Conservation (phyloP, 352 stramenopile genomes). For the Globisporangium canariense region DNA sequence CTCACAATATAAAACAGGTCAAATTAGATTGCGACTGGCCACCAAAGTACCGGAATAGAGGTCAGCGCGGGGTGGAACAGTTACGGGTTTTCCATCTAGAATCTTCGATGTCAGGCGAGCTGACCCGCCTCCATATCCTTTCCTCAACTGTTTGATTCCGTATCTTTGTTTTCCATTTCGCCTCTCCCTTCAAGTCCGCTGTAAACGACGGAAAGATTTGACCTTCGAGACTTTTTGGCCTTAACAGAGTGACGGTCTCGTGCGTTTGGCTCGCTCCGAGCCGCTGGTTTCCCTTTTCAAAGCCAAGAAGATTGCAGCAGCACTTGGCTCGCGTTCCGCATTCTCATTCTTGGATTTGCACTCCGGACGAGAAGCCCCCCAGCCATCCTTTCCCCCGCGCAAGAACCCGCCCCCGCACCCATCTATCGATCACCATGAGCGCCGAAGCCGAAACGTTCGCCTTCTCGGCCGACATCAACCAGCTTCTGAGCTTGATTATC, state of each 20-base stretch:
- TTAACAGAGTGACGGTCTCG: constrained; percentile 16
- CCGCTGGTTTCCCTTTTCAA: constrained; percentile 4
- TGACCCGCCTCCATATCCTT: constrained; percentile 21
- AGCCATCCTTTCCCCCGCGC: constrained; percentile 15
- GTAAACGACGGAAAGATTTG: constrained; percentile 34
- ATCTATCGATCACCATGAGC: constrained; percentile 46
- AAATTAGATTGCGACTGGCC: neutral
- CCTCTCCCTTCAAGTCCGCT: constrained; percentile 16
- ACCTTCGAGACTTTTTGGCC: constrained; percentile 19
- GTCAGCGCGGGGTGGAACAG: neutral
- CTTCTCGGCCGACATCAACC: constrained; percentile 99
- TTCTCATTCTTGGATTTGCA: constrained; percentile 68
- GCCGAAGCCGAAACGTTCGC: constrained; percentile 97
- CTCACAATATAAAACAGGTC: neutral
- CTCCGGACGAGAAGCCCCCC: constrained; percentile 21
- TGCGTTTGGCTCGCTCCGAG: constrained; percentile 19
- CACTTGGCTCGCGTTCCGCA: neutral
- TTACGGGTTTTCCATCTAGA: constrained; percentile 43
- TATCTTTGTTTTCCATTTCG: constrained; percentile 18
- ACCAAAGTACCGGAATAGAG: neutral
- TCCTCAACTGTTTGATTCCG: too few relatives aligned
- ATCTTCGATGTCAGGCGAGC: constrained; percentile 42
- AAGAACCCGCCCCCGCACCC: constrained; percentile 17
- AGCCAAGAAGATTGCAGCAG: neutral
- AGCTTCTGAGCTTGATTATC: constrained; percentile 98